Evolutionary conservation across 768 basidiomycete species (phyloP), one percentile per base, ranked within the genome.

Genomic region (Rhodotorula graminis): DNA sequence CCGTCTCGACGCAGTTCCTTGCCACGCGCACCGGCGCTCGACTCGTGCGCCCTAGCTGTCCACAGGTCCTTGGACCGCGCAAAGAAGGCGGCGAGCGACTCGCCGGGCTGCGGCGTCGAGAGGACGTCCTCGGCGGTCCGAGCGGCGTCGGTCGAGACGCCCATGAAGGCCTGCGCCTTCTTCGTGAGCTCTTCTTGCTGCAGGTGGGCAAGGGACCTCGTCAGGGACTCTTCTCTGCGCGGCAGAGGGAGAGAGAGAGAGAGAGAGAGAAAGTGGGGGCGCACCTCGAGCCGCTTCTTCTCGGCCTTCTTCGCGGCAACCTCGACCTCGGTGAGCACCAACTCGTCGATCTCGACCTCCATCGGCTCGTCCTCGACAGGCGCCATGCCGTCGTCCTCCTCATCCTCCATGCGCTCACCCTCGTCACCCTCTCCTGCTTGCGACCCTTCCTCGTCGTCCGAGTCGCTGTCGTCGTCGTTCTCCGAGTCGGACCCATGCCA

Each of bases 11-110:
- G 85, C 4, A 93, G 82, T 77, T 87, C 83, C 80, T 95, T 94
- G 14, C 92, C 92, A 11, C 87, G 85, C 47, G 87, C 88, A 65
- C 84, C 87, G 21, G 80, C 70, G n/a, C 40, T 67, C 49, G 65
- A 81, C 31, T 80, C 81, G 65, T 86, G 84, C 18, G 90, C 91
- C 77, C 87, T 89, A 73, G 87, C 87, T 0, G 89, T 84, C 92
- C 93, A 94, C 78, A 88, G 88, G 75, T 90, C 88, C 23, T 90
- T 86, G 27, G 89, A 88, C 15, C 92, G 87, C 11, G 89, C 87
- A 77, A 92, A 94, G 80, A 94, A 94, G 81, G 85, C 84, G 0
- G 91, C 88, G 15, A 93, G 81, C 0, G 89, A 90, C 80, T 95
- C 93, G 19, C 91, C 91, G 0, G 91, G 91, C 7, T 89, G 83